Evolutionary conservation across 768 basidiomycete genomes (phyloP), one percentile per base, ranked within the genome.

Genomic region (Lepiota venenata): DNA sequence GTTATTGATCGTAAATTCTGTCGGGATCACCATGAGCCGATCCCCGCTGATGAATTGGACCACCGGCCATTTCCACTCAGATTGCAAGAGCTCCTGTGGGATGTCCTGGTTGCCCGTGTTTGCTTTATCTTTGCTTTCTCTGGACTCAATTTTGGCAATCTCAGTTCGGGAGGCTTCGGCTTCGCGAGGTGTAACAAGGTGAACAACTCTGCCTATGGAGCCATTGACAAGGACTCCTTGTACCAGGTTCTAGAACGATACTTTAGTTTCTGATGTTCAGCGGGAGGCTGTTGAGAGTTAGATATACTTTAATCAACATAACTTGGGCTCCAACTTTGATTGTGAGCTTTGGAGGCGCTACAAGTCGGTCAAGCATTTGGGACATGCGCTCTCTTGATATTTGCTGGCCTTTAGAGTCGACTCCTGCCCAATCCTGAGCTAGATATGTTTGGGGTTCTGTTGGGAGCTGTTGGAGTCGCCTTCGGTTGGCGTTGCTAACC

Each of bases 301-400:
- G 16, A 44, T 44, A 7, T 55, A 83, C 87, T 75, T 88, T 88
- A 59, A 88, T 76, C 2, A 89, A 65, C 90, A 92, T 92, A 3
- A 96, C 93, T 65, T 96, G 93, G 2, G 91, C 89, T 11, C 86
- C 87, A 35, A 81, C 82, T 69, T 84, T 85, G 38, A 83, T 63
- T n/a, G 64, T 64, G 25, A 83, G 64, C 8, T 35, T 44, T 47
- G 69, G 70, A 4, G 74, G 78, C 11, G 78, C 85, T 52, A 92
- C 78, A 16, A 92, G 80, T n/a, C 78, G 74, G 25, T 87, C 78
- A 38, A 87, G 66, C 3, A 82, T 63, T 36, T 63, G 69, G 40
- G 67, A 64, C 71, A 79, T 79, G 37, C 71, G 64, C n/a, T 71
- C 65, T 2, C 45, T 16, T 32, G 70, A 57, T 8, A 80, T 61